phyloP scores from a whole-genome alignment of 164 flowering plant genomes.

The Berberis vulgaris region DNA sequence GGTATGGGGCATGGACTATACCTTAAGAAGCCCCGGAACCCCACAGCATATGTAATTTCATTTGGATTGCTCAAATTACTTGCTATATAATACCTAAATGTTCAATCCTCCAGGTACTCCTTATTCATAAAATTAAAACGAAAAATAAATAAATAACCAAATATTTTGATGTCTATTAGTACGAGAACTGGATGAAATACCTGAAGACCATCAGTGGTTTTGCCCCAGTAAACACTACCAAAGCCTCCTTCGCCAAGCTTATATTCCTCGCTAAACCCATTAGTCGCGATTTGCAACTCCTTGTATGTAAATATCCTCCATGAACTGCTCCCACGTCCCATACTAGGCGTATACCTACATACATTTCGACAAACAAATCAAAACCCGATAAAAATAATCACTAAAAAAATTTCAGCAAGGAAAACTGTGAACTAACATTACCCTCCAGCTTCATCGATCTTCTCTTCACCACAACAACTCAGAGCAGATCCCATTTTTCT shows the following conservation, averaged over 20 bases:
- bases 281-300: conserved; percentile 62
- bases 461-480: conserved; percentile 48
- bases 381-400: neutral
- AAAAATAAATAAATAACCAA: no score
- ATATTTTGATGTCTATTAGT: no score
- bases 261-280: conserved; percentile 59
- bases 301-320: conserved; percentile 73
- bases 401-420: neutral
- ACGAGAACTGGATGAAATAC: conserved; percentile 15
- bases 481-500: conserved; percentile 42
- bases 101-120: no score
- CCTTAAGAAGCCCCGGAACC: no score
- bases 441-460: conserved; percentile 47
- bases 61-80: no score
- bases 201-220: conserved; percentile 67
- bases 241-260: conserved; percentile 87
- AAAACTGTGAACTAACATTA: conserved; percentile 5
- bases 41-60: no score
- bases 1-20: no score
- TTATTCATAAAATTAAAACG: no score
- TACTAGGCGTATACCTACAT: conserved; percentile 18
- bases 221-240: conserved; percentile 83
- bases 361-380: neutral
- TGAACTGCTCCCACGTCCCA: conserved; percentile 10
- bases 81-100: no score